A percentile compares a stretch with the other conserved stretches of the same genome.
Conservation (phyloP, 2,329 filamentous ascomycete genomes). For the Ascomycota sp. region DNA sequence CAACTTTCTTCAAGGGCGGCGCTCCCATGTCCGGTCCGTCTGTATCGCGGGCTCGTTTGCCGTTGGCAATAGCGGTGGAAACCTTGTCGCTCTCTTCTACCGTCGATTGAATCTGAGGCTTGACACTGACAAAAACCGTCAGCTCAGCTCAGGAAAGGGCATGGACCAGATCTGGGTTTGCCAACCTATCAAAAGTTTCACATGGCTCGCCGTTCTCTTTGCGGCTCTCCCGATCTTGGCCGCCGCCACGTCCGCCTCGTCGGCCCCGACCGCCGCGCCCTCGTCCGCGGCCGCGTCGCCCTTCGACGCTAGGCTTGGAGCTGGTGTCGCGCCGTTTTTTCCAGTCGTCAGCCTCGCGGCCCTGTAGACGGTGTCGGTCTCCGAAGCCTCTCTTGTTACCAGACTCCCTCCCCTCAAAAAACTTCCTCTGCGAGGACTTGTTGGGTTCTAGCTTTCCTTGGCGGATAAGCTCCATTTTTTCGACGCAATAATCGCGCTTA, state of each 20-base stretch:
- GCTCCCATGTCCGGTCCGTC: conserved; percentile 19
- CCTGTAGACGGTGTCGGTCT: conserved; percentile 16
- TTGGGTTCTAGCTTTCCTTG: conserved; percentile 47
- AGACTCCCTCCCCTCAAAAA: conserved; percentile 26
- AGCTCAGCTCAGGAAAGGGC: conserved; percentile 4
- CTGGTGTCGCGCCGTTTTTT: conserved; percentile 43
- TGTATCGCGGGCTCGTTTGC: conserved; percentile 36
- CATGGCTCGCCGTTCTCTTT: conserved; percentile 5
- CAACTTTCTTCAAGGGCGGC: conserved; percentile 41
- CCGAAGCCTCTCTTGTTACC: conserved; percentile 11
- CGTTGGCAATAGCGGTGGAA: conserved; percentile 14
- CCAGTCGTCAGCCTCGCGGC: conserved; percentile 35
- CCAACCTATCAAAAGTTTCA: conserved; percentile 14
- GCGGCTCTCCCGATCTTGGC: conserved; percentile 12
- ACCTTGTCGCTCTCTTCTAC: conserved; percentile 12
- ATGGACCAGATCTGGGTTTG: not conserved
- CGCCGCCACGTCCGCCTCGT: conserved; percentile 16
- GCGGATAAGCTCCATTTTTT: conserved; percentile 52
- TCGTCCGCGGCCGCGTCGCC: conserved; percentile 21
- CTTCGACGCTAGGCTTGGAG: conserved; percentile 37
- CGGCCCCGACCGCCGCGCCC: conserved; percentile 19
- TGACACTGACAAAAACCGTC: conserved; percentile 5
- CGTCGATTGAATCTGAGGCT: conserved; percentile 24
- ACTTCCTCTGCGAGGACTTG: conserved; percentile 18
- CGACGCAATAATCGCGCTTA: conserved; percentile 73